Evolutionary conservation across 352 stramenopile species (phyloP), one percentile per base, ranked within the genome.

Genomic region (Pythium scleroteichum): DNA sequence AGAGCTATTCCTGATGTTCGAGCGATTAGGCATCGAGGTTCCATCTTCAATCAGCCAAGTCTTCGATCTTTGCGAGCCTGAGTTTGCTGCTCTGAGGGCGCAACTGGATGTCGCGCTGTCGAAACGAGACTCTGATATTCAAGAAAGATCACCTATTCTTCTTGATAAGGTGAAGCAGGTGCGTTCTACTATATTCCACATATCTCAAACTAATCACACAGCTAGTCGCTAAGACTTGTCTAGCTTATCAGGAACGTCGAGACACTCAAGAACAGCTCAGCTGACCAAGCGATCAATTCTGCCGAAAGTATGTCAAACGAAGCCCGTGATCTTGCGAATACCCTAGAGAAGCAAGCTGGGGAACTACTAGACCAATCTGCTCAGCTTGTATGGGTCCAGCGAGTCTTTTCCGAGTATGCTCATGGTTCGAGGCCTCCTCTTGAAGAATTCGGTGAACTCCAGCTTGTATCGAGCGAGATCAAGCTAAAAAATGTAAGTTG

Each of bases 391-490:
- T 75, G 61, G 27, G 65, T 78, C 17, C 76, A 86, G 50, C 42
- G 66, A 12, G 65, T 87, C 0, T 73, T 88, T 50, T 60, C 53
- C 4, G 73, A 83, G 10, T 64, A 73, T 24, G 66, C 73, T 0
- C 76, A 60, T 19, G 68, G 71, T 12, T 38, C 64, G 4, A 48
- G 66, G n/a, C 62, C 61, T 3, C 64, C 63, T 0, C 51, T 56
- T 3, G 72, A 82, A 46, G 72, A 63, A 4, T 88, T 87, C 35
- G 50, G 53, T 0, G 67, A 76, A 13, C 66, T 90, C 5, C 40
- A 72, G 5, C 26, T 20, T 1, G 47, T 87, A 7, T 69, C 76
- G 1, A 55, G 23, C 5, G 64, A 84, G n/a, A 33, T 90, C 1
- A 76, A 74, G 45, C 46, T 85, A 7, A 90, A 86, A 59, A 78